Conservation (phyloP, 164 flowering plant species). For the Tinospora cordifolia region DNA sequence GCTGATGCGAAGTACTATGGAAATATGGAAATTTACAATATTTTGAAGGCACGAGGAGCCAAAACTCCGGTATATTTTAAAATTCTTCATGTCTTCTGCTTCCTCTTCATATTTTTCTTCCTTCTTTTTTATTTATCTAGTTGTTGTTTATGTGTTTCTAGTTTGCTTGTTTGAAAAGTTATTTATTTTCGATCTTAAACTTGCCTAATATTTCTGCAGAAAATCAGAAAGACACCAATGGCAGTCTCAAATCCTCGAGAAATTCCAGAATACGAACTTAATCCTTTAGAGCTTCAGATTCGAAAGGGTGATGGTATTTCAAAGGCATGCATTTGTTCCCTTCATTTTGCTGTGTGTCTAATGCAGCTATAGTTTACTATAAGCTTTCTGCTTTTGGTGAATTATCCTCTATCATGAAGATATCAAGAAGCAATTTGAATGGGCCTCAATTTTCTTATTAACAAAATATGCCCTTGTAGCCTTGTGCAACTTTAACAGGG, state of each 20-base stretch:
- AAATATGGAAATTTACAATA: conserved; percentile 65
- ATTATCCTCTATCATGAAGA: not conserved
- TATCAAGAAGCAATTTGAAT: too few species aligned
- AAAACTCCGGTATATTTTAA: conserved; percentile 55
- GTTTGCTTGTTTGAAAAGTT: too few species aligned
- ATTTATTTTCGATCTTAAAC: too few species aligned
- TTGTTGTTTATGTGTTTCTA: not conserved
- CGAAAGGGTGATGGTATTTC: conserved; percentile 82
- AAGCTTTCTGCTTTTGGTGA: too few species aligned
- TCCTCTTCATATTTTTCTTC: not conserved
- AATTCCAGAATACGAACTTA: conserved; percentile 97
- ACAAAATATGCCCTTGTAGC: too few species aligned
- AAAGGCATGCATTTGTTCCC: too few species aligned
- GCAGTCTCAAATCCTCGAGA: conserved; percentile 80
- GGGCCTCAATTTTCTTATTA: too few species aligned
- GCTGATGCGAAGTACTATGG: conserved; percentile 97
- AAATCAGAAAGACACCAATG: conserved; percentile 89
- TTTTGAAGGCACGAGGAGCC: conserved; percentile 88
- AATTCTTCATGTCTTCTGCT: not conserved
- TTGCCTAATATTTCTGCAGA: conserved; percentile 36
- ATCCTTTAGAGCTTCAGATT: conserved; percentile 82
- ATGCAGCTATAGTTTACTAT: too few species aligned
- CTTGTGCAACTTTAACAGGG: too few species aligned
- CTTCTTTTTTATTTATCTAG: not conserved
- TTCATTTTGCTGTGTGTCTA: too few species aligned